Base-by-base conservation (phyloP, 768 basidiomycete genomes). In the Pisolithus orientalis region DNA sequence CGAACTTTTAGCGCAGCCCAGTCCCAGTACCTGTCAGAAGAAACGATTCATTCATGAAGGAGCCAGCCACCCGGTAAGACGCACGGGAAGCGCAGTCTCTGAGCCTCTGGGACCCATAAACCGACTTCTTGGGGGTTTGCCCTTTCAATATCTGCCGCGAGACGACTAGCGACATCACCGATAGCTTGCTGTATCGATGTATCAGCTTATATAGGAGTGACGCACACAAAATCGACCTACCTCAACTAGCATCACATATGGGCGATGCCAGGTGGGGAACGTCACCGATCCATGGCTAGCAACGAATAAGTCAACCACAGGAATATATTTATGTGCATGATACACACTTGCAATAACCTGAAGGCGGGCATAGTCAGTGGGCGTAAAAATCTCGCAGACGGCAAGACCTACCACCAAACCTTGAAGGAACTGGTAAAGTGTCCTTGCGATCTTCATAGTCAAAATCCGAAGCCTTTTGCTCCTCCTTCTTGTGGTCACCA, bases 341-440 rank as follows among this genome's bases (percentile, higher is more conserved):
- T 49, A 54, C 64, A 49, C 55, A 64, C 63, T 65, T 59, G 64
- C 63, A 64, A 21, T 64, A 64, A 8, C 63, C 63, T 64, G 21
- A 34, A 4, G 11, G 39, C 28, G 6, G 29, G 11, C 34, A 37
- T 27, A 16, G 7, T 34, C 47, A n/a, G 46, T 42, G 11, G 5
- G n/a, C 32, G n/a, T 40, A 9, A 27, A 29, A 11, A 11, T 34
- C 32, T 25, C 39, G 5, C 5, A 45, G 28, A 21, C 17, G 2
- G 31, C 8, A 24, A 31, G 4, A 4, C 49, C 38, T 53, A 65
- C 65, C 61, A 53, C 65, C 61, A 39, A 65, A 67, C 40, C 64
- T 53, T 21, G 60, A 54, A 38, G 65, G 65, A n/a, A 40, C 53
- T 28, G 65, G 63, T 17, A 54, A 49, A 17, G 51, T 65, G 24